Conservation (phyloP, 176 grass and related monocot genomes). For the Musa acuminata region DNA sequence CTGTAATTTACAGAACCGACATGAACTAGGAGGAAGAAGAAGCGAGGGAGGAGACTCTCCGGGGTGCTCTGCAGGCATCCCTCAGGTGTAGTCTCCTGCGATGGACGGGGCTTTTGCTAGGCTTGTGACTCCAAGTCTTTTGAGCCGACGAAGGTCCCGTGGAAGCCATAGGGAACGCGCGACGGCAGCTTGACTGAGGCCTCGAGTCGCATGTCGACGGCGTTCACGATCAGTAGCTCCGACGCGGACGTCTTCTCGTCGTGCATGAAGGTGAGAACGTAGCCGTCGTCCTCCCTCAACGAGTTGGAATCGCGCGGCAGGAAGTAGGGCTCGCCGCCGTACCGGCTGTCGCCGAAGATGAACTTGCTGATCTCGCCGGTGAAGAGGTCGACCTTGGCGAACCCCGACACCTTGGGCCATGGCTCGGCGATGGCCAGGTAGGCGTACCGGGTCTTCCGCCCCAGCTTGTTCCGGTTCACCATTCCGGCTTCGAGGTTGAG, state of each 20-base stretch:
- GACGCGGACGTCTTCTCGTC: neutral
- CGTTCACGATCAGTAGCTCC: constrained; percentile 2
- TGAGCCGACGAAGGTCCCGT: neutral
- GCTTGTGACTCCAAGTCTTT: constrained; percentile 2
- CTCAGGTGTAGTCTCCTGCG: too few species aligned
- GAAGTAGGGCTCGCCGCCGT: constrained; percentile 87
- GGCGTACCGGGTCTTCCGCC: constrained; percentile 50
- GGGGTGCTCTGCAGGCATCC: too few species aligned
- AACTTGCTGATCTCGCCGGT: constrained; percentile 48
- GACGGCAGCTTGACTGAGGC: neutral
- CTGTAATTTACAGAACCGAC: too few species aligned
- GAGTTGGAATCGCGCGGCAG: constrained; percentile 26
- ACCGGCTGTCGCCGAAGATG: constrained; percentile 47
- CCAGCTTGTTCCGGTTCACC: constrained; percentile 66
- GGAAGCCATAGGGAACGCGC: constrained; percentile 2
- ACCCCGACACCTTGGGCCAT: constrained; percentile 98
- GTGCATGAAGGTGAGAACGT: constrained; percentile 46
- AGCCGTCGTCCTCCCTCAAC: constrained; percentile 58
- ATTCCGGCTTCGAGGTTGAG: constrained; percentile 87
- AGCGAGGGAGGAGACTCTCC: neutral
- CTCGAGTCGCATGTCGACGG: neutral
- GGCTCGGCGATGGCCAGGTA: constrained; percentile 89
- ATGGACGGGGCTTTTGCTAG: neutral
- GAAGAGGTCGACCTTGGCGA: constrained; percentile 75
- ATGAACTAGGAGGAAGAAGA: too few species aligned